A percentile compares a stretch with the other conserved stretches of the same genome.
These are phyloP conservation scores for Trichoderma sp. DNA, from an alignment of 2,329 filamentous ascomycete species.

Conservation along the genomic window DNA sequence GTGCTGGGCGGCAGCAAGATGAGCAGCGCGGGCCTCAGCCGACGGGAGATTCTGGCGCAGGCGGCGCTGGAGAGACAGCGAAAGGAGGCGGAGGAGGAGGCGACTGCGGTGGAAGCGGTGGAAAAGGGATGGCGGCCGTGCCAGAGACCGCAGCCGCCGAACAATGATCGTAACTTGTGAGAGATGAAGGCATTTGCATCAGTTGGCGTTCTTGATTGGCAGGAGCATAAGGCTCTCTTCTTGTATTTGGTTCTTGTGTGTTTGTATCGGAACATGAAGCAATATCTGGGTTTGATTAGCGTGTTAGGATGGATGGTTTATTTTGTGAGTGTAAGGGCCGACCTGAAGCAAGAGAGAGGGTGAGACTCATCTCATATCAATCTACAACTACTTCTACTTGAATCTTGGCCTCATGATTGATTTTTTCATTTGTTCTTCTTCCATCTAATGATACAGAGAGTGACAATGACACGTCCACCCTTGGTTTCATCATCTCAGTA, in stretches of 20 bases:
- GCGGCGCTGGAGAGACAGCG: slow-evolving; percentile 42
- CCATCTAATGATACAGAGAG: background rate
- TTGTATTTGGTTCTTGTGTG: background rate
- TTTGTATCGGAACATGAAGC: background rate
- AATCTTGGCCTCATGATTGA: background rate
- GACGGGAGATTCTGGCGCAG: slow-evolving; percentile 72
- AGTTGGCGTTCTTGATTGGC: slow-evolving; percentile 13
- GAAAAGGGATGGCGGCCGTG: slow-evolving; percentile 37
- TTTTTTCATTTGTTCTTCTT: background rate
- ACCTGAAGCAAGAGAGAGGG: background rate
- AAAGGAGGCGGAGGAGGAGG: slow-evolving; percentile 38
- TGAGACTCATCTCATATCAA: background rate
- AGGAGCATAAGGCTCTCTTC: background rate
- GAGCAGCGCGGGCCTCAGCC: slow-evolving; percentile 54
- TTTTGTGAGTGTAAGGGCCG: background rate
- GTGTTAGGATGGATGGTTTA: background rate
- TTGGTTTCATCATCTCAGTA: slow-evolving; percentile 41
- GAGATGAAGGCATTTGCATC: slow-evolving; percentile 6
- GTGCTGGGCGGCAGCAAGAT: slow-evolving; percentile 61
- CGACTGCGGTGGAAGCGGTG: slow-evolving; percentile 35
- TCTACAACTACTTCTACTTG: background rate
- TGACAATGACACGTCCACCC: background rate
- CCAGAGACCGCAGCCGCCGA: slow-evolving; percentile 30
- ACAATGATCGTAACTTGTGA: slow-evolving; percentile 29
- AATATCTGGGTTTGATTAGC: background rate